A percentile compares a stretch with the other conserved stretches of the same genome.
These are phyloP conservation scores for Stachybotrys chartarum DNA, from an alignment of 2,329 filamentous ascomycete species.

Conservation along the genomic window DNA sequence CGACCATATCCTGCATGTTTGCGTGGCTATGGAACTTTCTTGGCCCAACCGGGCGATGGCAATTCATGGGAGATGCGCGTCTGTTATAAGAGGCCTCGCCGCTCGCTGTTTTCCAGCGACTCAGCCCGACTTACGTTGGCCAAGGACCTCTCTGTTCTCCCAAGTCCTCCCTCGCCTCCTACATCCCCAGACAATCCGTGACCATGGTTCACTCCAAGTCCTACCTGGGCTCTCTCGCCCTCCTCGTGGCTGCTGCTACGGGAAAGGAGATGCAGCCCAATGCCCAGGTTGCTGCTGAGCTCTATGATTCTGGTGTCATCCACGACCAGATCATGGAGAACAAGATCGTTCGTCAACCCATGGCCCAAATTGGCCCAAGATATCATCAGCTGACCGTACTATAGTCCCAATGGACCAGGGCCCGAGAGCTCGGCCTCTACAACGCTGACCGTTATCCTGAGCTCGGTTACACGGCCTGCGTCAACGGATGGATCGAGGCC, in stretches of 20 bases:
- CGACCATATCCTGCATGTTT: background rate
- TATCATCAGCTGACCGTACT: background rate
- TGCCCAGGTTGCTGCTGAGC: constrained; percentile 4
- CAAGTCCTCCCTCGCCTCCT: background rate
- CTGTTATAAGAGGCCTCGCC: background rate
- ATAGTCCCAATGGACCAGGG: constrained; percentile 23
- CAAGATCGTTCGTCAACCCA: constrained; percentile 5
- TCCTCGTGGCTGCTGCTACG: constrained; percentile 4
- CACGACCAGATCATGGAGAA: constrained; percentile 12
- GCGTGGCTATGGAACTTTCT: background rate
- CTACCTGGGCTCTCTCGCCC: constrained; percentile 4
- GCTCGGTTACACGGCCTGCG: constrained; percentile 30
- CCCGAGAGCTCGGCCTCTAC: constrained; percentile 24
- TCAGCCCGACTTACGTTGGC: background rate
- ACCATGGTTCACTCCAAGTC: constrained; percentile 12
- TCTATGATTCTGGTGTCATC: constrained; percentile 12
- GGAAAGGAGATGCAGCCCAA: constrained; percentile 13
- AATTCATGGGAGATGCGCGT: background rate
- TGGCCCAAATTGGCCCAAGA: rapidly evolving
- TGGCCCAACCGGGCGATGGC: background rate
- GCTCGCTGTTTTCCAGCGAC: background rate
- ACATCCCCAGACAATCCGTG: background rate
- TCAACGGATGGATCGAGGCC: constrained; percentile 34
- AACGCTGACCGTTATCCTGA: constrained; percentile 26
- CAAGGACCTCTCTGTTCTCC: background rate